phyloP scores from a whole-genome alignment of 2,329 filamentous ascomycete genomes.

The Aspergillus texensis region DNA sequence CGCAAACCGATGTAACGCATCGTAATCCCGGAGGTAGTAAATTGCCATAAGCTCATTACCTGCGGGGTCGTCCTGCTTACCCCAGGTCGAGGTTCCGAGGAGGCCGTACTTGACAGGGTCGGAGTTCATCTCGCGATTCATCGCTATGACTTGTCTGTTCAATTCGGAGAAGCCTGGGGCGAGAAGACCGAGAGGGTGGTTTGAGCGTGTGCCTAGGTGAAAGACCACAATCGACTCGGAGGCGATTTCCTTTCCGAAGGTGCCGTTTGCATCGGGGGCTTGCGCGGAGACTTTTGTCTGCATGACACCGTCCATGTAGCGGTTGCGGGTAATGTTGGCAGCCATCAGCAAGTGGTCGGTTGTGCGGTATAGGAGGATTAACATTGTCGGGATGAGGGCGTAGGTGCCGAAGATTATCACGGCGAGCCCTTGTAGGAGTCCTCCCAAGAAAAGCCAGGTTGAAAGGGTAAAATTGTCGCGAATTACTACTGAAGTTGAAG shows the following conservation, averaged over 20 bases:
- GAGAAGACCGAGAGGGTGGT: slow-evolving; percentile 47
- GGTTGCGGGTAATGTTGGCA: slow-evolving; percentile 39
- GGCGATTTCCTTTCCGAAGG: slow-evolving; percentile 46
- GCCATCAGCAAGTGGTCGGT: slow-evolving; percentile 39
- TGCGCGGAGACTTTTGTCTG: slow-evolving; percentile 40
- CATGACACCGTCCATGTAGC: slow-evolving; percentile 40
- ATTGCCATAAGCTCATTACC: slow-evolving; percentile 40
- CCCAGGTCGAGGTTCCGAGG: slow-evolving; percentile 28
- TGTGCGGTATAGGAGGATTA: slow-evolving; percentile 37
- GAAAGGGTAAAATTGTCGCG: slow-evolving; percentile 43
- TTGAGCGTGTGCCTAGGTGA: slow-evolving; percentile 30
- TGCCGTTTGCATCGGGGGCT: slow-evolving; percentile 39
- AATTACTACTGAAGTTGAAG: slow-evolving; percentile 5
- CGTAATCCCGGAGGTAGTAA: slow-evolving; percentile 46
- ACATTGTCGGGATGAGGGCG: slow-evolving; percentile 34
- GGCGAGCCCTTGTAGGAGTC: slow-evolving; percentile 38
- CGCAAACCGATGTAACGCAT: slow-evolving; percentile 49
- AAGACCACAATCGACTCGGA: slow-evolving; percentile 50
- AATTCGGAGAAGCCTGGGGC: slow-evolving; percentile 37
- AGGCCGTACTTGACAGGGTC: slow-evolving; percentile 14
- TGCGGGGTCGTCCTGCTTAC: slow-evolving; percentile 34
- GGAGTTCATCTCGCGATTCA: slow-evolving; percentile 27
- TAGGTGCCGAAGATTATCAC: slow-evolving; percentile 38
- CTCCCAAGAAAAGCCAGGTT: slow-evolving; percentile 47
- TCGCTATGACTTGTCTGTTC: slow-evolving; percentile 35